These are phyloP conservation scores for Zoysia japonica DNA, from an alignment of 176 grass and related monocot genomes.

Conservation along the genomic window DNA sequence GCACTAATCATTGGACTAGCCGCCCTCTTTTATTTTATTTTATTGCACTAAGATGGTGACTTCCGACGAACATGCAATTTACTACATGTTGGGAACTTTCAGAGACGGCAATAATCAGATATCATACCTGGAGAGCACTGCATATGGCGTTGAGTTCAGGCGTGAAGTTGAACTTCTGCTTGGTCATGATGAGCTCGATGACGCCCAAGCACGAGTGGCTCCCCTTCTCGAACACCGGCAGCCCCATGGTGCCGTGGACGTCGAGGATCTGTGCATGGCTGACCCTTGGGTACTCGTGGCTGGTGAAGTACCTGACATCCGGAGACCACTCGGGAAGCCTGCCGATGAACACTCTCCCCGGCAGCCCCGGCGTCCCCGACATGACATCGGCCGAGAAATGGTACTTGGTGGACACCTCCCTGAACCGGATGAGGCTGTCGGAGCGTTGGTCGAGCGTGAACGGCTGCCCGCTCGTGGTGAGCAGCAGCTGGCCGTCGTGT, in stretches of 20 bases:
- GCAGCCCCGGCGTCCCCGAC: constrained; percentile 57
- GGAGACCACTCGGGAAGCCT: constrained; percentile 94
- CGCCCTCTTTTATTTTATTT: too few species aligned
- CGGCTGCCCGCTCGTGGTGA: constrained; percentile 76
- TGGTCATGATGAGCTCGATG: constrained; percentile 85
- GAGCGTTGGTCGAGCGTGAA: constrained; percentile 61
- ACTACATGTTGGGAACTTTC: constrained; percentile 27
- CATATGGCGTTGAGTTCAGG: constrained; percentile 80
- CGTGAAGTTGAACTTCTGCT: constrained; percentile 78
- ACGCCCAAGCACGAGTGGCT: constrained; percentile 74
- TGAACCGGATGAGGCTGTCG: constrained; percentile 63
- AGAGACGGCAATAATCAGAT: constrained; percentile 12
- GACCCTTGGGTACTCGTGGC: constrained; percentile 70
- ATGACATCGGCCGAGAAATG: constrained; percentile 67
- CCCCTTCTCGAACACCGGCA: constrained; percentile 77
- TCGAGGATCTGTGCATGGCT: constrained; percentile 56
- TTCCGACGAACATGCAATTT: too few species aligned
- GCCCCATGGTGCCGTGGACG: constrained; percentile 75
- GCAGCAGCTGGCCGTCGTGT: constrained; percentile 50
- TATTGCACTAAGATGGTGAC: too few species aligned
- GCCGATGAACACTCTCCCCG: constrained; percentile 80
- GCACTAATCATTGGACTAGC: not conserved
- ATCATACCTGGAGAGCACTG: constrained; percentile 77
- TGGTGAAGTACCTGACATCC: constrained; percentile 75
- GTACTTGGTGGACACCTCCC: constrained; percentile 64